Evolutionary conservation across 2,329 filamentous ascomycete genomes (phyloP).

Genomic region (Cryphonectria radicalis): DNA sequence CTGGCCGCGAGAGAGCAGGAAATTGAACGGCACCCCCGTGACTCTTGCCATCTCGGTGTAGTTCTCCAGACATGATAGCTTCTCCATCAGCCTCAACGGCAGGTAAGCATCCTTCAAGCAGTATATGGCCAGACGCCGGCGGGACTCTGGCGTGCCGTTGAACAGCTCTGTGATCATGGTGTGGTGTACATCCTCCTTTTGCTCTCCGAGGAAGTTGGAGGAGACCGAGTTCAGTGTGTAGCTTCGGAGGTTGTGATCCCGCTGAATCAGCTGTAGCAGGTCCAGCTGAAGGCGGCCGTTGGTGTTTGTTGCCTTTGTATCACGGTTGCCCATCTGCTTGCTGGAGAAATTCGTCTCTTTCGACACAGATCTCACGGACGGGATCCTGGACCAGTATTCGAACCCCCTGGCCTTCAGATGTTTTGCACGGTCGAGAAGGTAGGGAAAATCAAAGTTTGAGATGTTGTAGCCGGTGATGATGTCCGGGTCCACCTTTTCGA

Average conservation of each 20-base stretch:
- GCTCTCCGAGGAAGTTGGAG: slow-evolving; percentile 91
- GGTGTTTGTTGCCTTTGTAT: slow-evolving; percentile 92
- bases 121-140: slow-evolving; percentile 89
- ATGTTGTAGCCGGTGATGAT: slow-evolving; percentile 99
- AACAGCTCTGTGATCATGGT: slow-evolving; percentile 99
- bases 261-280: slow-evolving; percentile 89
- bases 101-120: slow-evolving; percentile 97
- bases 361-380: slow-evolving; percentile 69
- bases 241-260: slow-evolving; percentile 92
- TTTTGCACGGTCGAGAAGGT: slow-evolving; percentile 84
- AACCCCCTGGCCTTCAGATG: slow-evolving; percentile 81
- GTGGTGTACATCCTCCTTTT: slow-evolving; percentile 98
- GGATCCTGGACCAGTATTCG: slow-evolving; percentile 84
- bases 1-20: slow-evolving; percentile 86
- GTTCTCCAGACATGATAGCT: slow-evolving; percentile 97
- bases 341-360: slow-evolving; percentile 89
- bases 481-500: slow-evolving; percentile 90
- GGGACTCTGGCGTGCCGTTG: slow-evolving; percentile 92
- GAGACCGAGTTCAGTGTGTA: slow-evolving; percentile 97
- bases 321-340: slow-evolving; percentile 97
- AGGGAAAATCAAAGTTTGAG: slow-evolving; percentile 97
- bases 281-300: slow-evolving; percentile 93
- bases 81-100: slow-evolving; percentile 93
- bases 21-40: slow-evolving; percentile 97
- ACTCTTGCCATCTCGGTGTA: slow-evolving; percentile 99